Percentiles rank a stretch among this genome's conserved stretches.
phyloP scores from a whole-genome alignment of 75 land plant species.

The Azolla pinnata region DNA sequence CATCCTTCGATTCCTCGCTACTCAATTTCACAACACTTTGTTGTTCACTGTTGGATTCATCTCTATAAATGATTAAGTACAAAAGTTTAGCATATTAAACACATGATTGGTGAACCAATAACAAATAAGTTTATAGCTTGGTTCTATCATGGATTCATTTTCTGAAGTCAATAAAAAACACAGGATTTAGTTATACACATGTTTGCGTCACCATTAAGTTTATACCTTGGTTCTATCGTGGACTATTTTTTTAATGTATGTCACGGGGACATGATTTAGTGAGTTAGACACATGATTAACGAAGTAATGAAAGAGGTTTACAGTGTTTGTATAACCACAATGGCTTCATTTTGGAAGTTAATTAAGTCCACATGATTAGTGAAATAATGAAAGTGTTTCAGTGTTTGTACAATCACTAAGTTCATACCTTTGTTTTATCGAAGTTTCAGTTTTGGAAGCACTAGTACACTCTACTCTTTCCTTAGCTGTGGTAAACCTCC shows the following conservation, averaged over 20 bases:
- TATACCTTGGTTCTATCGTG: background rate
- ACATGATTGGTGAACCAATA: background rate
- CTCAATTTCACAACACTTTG: background rate
- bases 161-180: background rate
- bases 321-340: background rate
- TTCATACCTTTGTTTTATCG: background rate
- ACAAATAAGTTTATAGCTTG: background rate
- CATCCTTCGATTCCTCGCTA: constrained; percentile 2
- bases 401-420: too few relatives aligned
- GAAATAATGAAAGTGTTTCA: too few relatives aligned
- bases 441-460: background rate
- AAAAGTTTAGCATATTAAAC: too few relatives aligned
- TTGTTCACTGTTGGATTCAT: constrained; percentile 3
- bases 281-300: too few relatives aligned
- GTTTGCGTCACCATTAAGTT: background rate
- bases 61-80: background rate
- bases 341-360: background rate
- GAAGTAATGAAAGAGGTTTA: background rate
- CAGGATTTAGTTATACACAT: too few relatives aligned
- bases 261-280: too few relatives aligned
- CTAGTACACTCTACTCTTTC: background rate
- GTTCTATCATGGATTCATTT: background rate
- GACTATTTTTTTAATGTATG: too few relatives aligned
- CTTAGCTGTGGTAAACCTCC: background rate
- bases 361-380: background rate